Percentiles rank a stretch among this genome's conserved stretches.
Conservation (phyloP, 352 stramenopile species). For the Phytophthora crassamura region DNA sequence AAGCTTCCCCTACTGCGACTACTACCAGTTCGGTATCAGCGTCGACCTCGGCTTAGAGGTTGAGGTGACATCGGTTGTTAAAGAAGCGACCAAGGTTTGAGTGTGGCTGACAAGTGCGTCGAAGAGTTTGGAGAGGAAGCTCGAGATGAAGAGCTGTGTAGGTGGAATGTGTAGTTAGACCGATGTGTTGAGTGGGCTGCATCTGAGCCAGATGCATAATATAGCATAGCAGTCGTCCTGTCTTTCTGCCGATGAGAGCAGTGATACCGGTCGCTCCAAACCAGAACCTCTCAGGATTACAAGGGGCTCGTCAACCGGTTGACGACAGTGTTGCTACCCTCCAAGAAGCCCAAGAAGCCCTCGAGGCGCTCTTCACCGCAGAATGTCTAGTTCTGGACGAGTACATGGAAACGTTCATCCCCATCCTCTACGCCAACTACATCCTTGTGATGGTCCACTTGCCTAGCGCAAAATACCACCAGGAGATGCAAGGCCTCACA, state of each 20-base stretch:
- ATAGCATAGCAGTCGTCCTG: too few species aligned
- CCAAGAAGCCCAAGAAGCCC: not conserved
- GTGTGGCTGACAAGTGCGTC: slow-evolving; percentile 19
- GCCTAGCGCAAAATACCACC: slow-evolving; percentile 31
- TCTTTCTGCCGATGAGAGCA: not conserved
- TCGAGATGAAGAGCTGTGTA: too few species aligned
- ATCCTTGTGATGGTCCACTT: slow-evolving; percentile 22
- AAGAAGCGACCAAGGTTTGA: slow-evolving; percentile 4
- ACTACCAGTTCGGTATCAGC: slow-evolving; percentile 9
- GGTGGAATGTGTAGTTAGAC: too few species aligned
- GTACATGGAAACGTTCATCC: slow-evolving; percentile 37
- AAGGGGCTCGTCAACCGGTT: too few species aligned
- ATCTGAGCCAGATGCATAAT: too few species aligned
- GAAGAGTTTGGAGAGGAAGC: not conserved
- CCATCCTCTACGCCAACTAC: slow-evolving; percentile 34
- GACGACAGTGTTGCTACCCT: not conserved
- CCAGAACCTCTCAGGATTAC: too few species aligned
- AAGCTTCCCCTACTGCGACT: not conserved
- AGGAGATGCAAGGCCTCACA: slow-evolving; percentile 15
- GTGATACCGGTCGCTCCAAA: not conserved
- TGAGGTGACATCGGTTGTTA: not conserved
- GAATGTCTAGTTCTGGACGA: slow-evolving; percentile 39
- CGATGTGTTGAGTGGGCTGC: too few species aligned
- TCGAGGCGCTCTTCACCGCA: slow-evolving; percentile 24
- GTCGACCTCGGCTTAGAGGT: slow-evolving; percentile 6